A percentile compares a stretch with the other conserved stretches of the same genome.
Evolutionary conservation across 2,329 filamentous ascomycete genomes (phyloP).

Genomic region (Xylariaceae sp.): DNA sequence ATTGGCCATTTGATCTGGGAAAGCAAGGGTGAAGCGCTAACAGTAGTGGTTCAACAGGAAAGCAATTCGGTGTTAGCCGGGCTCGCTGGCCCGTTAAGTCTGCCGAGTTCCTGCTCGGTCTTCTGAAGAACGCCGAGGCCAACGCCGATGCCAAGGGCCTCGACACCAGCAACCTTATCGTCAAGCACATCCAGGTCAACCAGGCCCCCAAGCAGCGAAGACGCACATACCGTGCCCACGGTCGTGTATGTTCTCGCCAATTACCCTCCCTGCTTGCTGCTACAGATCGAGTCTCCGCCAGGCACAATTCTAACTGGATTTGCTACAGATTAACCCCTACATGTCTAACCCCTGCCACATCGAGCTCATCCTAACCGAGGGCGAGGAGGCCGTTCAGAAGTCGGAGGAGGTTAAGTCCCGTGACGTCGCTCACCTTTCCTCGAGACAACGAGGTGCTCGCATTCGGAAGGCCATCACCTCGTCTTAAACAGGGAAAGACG

Average conservation of each 20-base stretch:
- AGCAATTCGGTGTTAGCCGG: slow-evolving; percentile 96
- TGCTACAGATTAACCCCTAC: slow-evolving; percentile 92
- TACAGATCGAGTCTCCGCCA: not conserved
- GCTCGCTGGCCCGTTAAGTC: slow-evolving; percentile 99
- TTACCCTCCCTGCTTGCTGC: not conserved
- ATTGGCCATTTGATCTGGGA: slow-evolving; percentile 6
- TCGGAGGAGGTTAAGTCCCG: slow-evolving; percentile 63
- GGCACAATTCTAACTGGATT: slow-evolving; percentile 7
- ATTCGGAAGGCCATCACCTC: slow-evolving; percentile 61
- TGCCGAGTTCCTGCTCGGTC: slow-evolving; percentile 93
- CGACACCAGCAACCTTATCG: slow-evolving; percentile 92
- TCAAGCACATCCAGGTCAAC: slow-evolving; percentile 99
- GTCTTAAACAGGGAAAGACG: slow-evolving; percentile 45
- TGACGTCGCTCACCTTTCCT: slow-evolving; percentile 67
- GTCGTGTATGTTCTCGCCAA: slow-evolving; percentile 73
- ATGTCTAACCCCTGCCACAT: slow-evolving; percentile 99
- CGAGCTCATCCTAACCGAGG: slow-evolving; percentile 98
- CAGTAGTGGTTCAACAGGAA: slow-evolving; percentile 58
- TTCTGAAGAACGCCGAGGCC: slow-evolving; percentile 96
- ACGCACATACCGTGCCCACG: slow-evolving; percentile 99
- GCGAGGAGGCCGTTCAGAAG: slow-evolving; percentile 93
- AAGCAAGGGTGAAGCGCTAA: slow-evolving; percentile 19
- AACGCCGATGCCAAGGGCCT: slow-evolving; percentile 97
- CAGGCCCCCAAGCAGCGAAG: slow-evolving; percentile 99
- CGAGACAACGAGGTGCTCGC: slow-evolving; percentile 82